Evolutionary conservation across 2,329 filamentous ascomycete genomes (phyloP), one percentile per base, ranked within the genome.

Genomic region (Shiraia sp.): DNA sequence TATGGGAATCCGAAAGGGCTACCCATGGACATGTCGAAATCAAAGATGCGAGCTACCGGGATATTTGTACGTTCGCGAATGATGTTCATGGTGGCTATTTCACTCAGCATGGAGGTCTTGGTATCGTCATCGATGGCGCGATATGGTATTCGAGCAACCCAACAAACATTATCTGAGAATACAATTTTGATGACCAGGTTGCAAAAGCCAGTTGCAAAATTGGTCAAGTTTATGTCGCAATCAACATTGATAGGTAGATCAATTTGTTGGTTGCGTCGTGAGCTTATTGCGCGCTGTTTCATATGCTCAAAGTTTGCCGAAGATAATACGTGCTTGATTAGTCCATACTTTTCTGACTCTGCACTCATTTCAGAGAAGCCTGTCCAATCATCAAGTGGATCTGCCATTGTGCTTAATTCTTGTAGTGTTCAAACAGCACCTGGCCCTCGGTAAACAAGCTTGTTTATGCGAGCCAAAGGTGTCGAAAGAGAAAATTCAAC

Each of bases 161-260:
- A 49, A 40, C 42, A 49, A 36, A 40, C 32, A 17, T 45, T 36
- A 29, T 45, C 45, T 39, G 45, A 49, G 45, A 49, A 49, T 36
- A 36, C 24, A 37, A 49, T 36, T 42, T 49, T 33, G 35, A 49
- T 17, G 33, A 49, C 42, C 28, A 45, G 61, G 19, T 68, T 49
- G n/a, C 66, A 63, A 53, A 63, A 68, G 48, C 59, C 60, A 39
- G 55, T 56, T 35, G 53, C 45, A 53, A 63, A 69, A 34, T 60
- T 57, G 22, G 50, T 31, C 19, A 60, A 57, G 51, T 65, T 63
- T 24, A 60, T 59, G 43, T 66, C 47, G 40, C 65, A 66, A 36
- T 49, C 63, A 38, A 68, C 54, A 43, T 66, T 61, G 45, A 37
- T 36, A 26, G 32, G 32, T 26, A 26, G 32, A 19, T 35, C 12